Evolutionary conservation across 495 filamentous ascomycete genomes (phyloP), one percentile per base, ranked within the genome.

Genomic region (Endocarpon pusillum): DNA sequence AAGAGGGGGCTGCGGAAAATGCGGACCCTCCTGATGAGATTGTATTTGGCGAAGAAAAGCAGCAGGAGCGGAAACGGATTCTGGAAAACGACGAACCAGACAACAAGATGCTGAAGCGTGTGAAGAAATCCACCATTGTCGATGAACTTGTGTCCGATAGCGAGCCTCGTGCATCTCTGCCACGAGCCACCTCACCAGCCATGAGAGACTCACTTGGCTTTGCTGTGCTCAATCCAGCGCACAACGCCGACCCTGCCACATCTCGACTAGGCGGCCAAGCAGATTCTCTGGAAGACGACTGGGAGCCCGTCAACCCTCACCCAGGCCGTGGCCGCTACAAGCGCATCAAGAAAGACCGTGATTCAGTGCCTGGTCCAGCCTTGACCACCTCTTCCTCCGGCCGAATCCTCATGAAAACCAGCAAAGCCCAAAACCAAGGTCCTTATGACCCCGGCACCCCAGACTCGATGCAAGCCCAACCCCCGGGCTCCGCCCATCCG

Each of bases 21-120:
- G 70, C 87, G n/a, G 89, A 97, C 49, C 77, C 86, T 0, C 62
- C 67, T 10, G 79, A 81, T 27, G 89, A 97, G 54, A 60, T 78
- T 31, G 74, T 78, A 6, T 97, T 87, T 56, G 89, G 91, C 26
- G 75, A 77, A 38, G 61, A 70, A 35, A 96, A 94, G 59, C 71
- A 80, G 49, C 64, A 72, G 29, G 84, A 92, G 51, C 67, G 89
- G 32, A 82, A 83, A 44, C 76, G 82, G 16, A 73, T 71, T n/a
- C 56, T 81, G 24, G 64, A 73, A 30, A 73, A 75, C 39, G 73
- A 79, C 16, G 73, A 72, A 37, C 64, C 66, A 28, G 52, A 67
- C 20, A 58, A 67, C 19, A 64, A 69, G 34, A 55, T 69, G 23
- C 52, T 67, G 14, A 67, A 75, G 23, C 69, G 67, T 21, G 53